Percentiles rank a stretch among this genome's conserved stretches.
phyloP scores from a whole-genome alignment of 495 filamentous ascomycete genomes.

The Cladorrhinum samala region DNA sequence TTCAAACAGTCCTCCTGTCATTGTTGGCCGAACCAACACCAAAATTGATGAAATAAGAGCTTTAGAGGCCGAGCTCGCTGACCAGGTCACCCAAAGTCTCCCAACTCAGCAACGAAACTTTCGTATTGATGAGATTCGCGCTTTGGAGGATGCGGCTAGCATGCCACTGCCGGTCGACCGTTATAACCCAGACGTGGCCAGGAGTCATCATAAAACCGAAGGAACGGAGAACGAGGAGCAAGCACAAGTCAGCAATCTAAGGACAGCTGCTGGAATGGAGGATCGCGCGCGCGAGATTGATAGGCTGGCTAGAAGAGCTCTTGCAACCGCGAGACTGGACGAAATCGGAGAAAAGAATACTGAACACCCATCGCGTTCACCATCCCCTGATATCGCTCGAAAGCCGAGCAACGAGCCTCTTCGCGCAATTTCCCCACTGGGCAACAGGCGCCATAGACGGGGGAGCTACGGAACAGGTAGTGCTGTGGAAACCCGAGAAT shows the following conservation, averaged over 20 bases:
- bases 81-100: slow-evolving; percentile 1
- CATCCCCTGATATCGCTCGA: slow-evolving; percentile 27
- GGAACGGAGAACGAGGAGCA: not conserved
- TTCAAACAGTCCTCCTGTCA: slow-evolving; percentile 54
- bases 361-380: slow-evolving; percentile 31
- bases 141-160: slow-evolving; percentile 43
- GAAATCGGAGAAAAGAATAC: slow-evolving; percentile 51
- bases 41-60: slow-evolving; percentile 38
- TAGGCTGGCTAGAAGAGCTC: slow-evolving; percentile 49
- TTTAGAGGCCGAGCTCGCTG: slow-evolving; percentile 29
- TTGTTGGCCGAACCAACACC: slow-evolving; percentile 34
- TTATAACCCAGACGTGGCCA: not conserved
- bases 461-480: slow-evolving; percentile 9
- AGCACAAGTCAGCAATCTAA: slow-evolving; percentile 14
- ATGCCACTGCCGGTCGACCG: slow-evolving; percentile 13
- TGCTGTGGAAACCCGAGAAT: not conserved
- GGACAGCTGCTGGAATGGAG: slow-evolving; percentile 41
- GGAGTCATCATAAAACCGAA: slow-evolving; percentile 1
- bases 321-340: slow-evolving; percentile 53
- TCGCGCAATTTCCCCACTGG: slow-evolving; percentile 9
- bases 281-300: slow-evolving; percentile 55
- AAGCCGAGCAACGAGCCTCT: slow-evolving; percentile 19
- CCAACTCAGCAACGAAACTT: slow-evolving; percentile 12
- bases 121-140: slow-evolving; percentile 46
- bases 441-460: slow-evolving; percentile 31